These are phyloP conservation scores for Kregervanrija delftensis DNA, from an alignment of 805 yeast species.

Conservation along the genomic window DNA sequence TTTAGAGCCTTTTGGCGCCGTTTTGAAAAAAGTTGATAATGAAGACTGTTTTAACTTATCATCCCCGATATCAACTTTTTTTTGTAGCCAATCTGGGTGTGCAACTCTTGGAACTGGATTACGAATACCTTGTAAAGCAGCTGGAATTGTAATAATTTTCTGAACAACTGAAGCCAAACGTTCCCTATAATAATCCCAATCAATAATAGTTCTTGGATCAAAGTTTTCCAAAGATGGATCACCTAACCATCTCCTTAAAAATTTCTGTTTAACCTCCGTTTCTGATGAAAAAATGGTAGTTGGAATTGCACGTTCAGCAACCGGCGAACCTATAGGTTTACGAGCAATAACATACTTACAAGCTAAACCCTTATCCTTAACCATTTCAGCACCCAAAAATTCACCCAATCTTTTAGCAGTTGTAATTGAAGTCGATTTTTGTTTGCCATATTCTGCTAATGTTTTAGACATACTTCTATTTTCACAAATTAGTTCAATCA, in stretches of 20 bases:
- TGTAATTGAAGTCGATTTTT: constrained; percentile 91
- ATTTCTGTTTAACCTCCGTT: constrained; percentile 56
- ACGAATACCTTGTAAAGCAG: constrained; percentile 79
- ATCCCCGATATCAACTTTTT: constrained; percentile 49
- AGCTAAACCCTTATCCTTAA: constrained; percentile 91
- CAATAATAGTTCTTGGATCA: constrained; percentile 84
- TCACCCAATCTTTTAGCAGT: constrained; percentile 93
- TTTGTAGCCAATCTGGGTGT: constrained; percentile 90
- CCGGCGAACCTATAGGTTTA: constrained; percentile 78
- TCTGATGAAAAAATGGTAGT: constrained; percentile 93
- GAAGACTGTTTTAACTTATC: constrained; percentile 70
- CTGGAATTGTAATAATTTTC: constrained; percentile 94
- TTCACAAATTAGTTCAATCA: constrained; percentile 91
- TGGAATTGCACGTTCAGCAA: constrained; percentile 94
- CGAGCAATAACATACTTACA: constrained; percentile 89
- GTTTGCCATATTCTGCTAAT: constrained; percentile 79
- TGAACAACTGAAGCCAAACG: constrained; percentile 89
- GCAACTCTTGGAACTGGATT: constrained; percentile 94
- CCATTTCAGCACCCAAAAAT: constrained; percentile 93
- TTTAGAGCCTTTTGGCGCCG: constrained; percentile 33
- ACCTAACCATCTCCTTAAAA: constrained; percentile 78
- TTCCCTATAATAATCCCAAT: constrained; percentile 90
- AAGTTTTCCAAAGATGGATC: constrained; percentile 71
- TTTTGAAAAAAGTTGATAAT: constrained; percentile 49
- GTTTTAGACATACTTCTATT: constrained; percentile 93